Base-by-base conservation (phyloP, 2,329 filamentous ascomycete genomes). In the Didymellaceae sp. region DNA sequence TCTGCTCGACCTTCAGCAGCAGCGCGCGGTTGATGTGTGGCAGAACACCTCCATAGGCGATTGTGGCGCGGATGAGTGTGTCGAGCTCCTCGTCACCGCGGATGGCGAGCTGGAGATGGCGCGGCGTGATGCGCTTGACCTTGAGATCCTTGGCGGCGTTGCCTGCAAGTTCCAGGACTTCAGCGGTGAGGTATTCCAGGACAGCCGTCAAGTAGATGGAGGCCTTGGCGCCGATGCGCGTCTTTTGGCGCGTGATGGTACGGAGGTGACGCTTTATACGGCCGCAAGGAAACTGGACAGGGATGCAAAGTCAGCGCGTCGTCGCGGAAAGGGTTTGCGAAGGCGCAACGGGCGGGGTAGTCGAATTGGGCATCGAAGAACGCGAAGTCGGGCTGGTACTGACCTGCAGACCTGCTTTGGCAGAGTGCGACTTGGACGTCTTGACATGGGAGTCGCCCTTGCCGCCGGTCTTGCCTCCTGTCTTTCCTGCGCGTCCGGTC, bases 201-300 rank as follows among this genome's bases (percentile, higher is more conserved):
- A 99, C 94, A 33, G 94, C 94, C 40, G 94, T 97, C 57, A 97
- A 91, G 75, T 99, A 99, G 68, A 99, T 94, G 62, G 94, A 92
- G 60, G 94, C 94, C 83, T 97, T 97, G 72, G 93, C 94, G 68
- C 94, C 94, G 63, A 99, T 95, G 78, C 94, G 93, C 90, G 97
- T 97, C 83, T 97, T 97, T 80, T 97, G 95, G 75, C 97, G 94
- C 40, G 94, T 97, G 80, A 97, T 97, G 77, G 91, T 91, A 86
- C 97, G 97, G 74, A 99, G 83, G 82, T 97, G 97, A 81, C 94
- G 92, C 89, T 99, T 99, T 78, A 99, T 94, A 88, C 94, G 94
- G 79, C 94, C 94, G 76, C 94, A 99, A 56, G 94, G 94, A 77
- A 99, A 99, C 94, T 99, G 74, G 52, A 61, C 25, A 61, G 61